A percentile compares a stretch with the other conserved stretches of the same genome.
Conservation (phyloP, 768 basidiomycete genomes). For the Fomitopsis pulvina region DNA sequence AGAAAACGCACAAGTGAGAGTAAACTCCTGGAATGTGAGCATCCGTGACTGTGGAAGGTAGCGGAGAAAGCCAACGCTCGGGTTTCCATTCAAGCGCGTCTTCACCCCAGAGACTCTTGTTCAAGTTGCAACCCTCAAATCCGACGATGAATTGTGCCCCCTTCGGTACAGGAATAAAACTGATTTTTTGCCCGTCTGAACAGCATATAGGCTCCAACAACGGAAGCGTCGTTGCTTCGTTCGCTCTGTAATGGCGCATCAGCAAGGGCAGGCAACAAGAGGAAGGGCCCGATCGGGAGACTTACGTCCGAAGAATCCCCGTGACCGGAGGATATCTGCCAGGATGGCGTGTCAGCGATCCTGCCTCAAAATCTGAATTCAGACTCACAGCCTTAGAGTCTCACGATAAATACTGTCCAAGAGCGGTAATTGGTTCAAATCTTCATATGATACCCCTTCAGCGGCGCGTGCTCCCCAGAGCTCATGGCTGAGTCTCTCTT, state of each 20-base stretch:
- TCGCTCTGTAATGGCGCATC: constrained; percentile 26
- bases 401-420: constrained; percentile 61
- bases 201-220: constrained; percentile 42
- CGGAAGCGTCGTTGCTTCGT: constrained; percentile 52
- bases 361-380: too few species aligned
- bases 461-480: constrained; percentile 13
- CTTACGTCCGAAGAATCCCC: constrained; percentile 6
- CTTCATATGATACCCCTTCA: constrained; percentile 24
- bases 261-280: neutral
- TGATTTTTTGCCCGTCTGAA: constrained; percentile 30
- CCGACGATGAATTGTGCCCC: constrained; percentile 39
- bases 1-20: constrained; percentile 14
- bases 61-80: constrained; percentile 48
- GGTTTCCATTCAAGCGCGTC: constrained; percentile 55
- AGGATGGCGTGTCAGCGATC: too few species aligned
- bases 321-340: constrained; percentile 5
- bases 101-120: constrained; percentile 53
- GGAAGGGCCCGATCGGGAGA: neutral
- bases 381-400: constrained; percentile 43
- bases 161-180: constrained; percentile 37
- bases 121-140: constrained; percentile 42
- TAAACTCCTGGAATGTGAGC: constrained; percentile 18
- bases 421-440: constrained; percentile 37
- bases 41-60: constrained; percentile 13
- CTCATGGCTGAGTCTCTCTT: constrained; percentile 26